Conservation (phyloP, 2,329 filamentous ascomycete genomes). For the Neofusicoccum umdonicola region DNA sequence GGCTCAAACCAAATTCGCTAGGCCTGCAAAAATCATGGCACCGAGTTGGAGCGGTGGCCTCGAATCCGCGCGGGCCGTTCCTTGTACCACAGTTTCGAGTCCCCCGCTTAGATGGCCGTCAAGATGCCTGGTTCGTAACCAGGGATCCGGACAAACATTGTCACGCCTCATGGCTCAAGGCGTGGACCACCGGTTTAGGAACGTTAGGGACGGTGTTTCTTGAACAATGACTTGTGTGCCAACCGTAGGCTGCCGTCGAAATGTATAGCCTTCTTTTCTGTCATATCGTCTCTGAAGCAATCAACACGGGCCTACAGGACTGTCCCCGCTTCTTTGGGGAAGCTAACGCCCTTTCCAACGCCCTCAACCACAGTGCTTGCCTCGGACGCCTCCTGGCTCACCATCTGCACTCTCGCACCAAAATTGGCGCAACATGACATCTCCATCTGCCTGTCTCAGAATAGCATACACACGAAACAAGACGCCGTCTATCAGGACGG, state of each 20-base stretch:
- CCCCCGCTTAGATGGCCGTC: not conserved
- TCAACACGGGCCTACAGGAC: too few relatives aligned
- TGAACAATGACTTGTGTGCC: too few relatives aligned
- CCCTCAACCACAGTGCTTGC: not conserved
- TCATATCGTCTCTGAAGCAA: too few relatives aligned
- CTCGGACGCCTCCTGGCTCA: not conserved
- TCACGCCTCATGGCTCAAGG: too few relatives aligned
- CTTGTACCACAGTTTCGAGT: not conserved
- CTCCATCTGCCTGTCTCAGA: not conserved
- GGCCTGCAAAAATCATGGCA: not conserved
- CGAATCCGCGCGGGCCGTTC: not conserved
- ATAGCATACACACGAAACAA: not conserved
- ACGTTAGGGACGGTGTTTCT: too few relatives aligned
- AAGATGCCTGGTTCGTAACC: too few relatives aligned
- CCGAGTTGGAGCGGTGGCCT: not conserved
- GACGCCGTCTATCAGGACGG: not conserved
- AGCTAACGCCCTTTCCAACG: not conserved
- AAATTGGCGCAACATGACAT: not conserved
- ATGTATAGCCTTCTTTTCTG: too few relatives aligned
- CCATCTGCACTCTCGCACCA: not conserved
- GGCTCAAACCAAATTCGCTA: too few relatives aligned
- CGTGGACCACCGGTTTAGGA: too few relatives aligned
- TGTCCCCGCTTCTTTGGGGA: not conserved
- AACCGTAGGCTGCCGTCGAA: too few relatives aligned
- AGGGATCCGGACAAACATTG: not conserved